Conservation (phyloP, 495 filamentous ascomycete species). For the Parathielavia appendiculata region DNA sequence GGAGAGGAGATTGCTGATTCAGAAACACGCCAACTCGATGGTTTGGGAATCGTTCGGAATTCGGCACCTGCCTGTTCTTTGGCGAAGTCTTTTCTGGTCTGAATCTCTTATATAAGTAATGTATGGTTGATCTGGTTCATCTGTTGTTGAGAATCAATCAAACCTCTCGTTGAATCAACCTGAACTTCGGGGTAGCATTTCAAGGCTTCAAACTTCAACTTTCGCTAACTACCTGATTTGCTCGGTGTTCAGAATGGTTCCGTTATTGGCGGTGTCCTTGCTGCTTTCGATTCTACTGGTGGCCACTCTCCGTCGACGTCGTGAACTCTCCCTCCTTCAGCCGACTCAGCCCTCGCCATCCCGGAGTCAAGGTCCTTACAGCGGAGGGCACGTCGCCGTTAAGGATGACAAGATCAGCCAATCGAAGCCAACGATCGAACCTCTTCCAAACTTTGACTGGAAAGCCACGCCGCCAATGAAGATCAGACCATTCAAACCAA, state of each 20-base stretch:
- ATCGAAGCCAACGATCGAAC: constrained; percentile 36
- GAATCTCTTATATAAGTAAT: too few relatives aligned
- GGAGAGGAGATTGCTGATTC: neutral
- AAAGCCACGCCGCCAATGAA: constrained; percentile 52
- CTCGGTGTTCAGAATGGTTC: neutral
- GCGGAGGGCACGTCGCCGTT: neutral
- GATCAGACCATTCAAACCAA: constrained; percentile 64
- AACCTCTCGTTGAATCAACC: too few relatives aligned
- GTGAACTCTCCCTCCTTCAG: neutral
- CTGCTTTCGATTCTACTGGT: neutral
- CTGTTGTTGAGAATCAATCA: too few relatives aligned
- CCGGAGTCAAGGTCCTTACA: too few relatives aligned
- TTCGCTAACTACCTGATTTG: neutral
- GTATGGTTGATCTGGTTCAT: too few relatives aligned
- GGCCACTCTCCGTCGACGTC: neutral
- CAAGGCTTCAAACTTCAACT: too few relatives aligned
- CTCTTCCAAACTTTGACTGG: constrained; percentile 58
- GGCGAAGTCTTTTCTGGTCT: too few relatives aligned
- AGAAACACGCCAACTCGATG: neutral
- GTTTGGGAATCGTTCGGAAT: too few relatives aligned
- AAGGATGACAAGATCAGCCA: neutral
- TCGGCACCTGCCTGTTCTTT: too few relatives aligned
- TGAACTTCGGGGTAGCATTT: too few relatives aligned
- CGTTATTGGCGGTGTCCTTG: neutral
- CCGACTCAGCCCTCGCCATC: too few relatives aligned